These are phyloP conservation scores for Rhododendron ferrugineum DNA, from an alignment of 148 eudicot species.

Conservation along the genomic window DNA sequence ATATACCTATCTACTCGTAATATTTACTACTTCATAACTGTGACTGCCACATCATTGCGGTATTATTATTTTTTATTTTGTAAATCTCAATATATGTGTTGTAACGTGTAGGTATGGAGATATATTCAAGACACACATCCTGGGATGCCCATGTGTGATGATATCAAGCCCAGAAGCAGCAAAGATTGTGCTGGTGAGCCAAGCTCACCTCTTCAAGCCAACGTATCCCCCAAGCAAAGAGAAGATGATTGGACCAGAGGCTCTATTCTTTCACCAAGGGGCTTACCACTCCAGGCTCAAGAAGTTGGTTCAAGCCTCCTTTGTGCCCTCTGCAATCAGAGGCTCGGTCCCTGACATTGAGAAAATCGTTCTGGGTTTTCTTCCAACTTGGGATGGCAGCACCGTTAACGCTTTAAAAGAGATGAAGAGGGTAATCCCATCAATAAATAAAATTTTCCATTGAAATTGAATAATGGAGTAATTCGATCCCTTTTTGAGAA, in stretches of 20 bases:
- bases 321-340: slow-evolving; percentile 45
- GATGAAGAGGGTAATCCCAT: slow-evolving; percentile 61
- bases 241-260: slow-evolving; percentile 74
- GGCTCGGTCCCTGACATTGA: slow-evolving; percentile 42
- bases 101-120: slow-evolving; percentile 52
- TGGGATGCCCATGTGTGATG: slow-evolving; percentile 97
- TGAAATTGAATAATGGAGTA: not conserved
- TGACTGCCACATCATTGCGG: not conserved
- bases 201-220: slow-evolving; percentile 83
- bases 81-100: not conserved
- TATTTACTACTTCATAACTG: not conserved
- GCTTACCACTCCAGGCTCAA: slow-evolving; percentile 60
- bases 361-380: slow-evolving; percentile 43
- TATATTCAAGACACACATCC: slow-evolving; percentile 74
- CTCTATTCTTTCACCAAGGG: slow-evolving; percentile 89
- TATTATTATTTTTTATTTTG: not conserved
- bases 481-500: too few relatives aligned
- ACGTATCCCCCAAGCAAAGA: slow-evolving; percentile 84
- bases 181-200: slow-evolving; percentile 50
- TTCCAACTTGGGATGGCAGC: slow-evolving; percentile 47
- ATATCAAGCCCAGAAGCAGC: slow-evolving; percentile 88
- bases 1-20: too few relatives aligned
- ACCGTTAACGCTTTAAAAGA: slow-evolving; percentile 60
- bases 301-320: slow-evolving; percentile 54
- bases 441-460: not conserved